Evolutionary conservation across 2,329 filamentous ascomycete genomes (phyloP), one percentile per base, ranked within the genome.

Genomic region (Sclerotinia spermophila): DNA sequence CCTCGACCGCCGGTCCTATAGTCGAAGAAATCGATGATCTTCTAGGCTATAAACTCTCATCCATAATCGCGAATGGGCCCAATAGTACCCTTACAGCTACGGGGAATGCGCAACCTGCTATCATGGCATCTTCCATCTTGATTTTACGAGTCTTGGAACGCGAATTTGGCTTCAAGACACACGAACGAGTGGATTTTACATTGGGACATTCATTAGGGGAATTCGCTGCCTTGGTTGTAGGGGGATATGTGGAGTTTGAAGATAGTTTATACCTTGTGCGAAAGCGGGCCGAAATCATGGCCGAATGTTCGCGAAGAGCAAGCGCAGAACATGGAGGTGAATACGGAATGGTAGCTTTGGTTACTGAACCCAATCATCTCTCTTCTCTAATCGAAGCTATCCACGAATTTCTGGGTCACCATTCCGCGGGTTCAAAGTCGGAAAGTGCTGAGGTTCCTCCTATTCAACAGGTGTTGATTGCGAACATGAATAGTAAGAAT

Each of bases 401-500:
- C 72, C 86, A 90, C 78, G 90, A 92, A 73, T 97, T 97, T 76
- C 86, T 96, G 24, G 90, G 89, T 24, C 87, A 92, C 75, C 86
- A 86, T 64, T 85, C 85, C 72, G 84, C 86, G n/a, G 89, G 89
- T 40, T 84, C 86, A 71, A 91, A 90, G 78, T 86, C 86, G 68
- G 91, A 94, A 79, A 89, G 87, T 75, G 86, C 86, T 72, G 84
- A 89, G 74, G 82, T 89, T 42, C 91, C 92, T 27, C 88, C 93
- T 5, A 93, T 96, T 69, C 88, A 96, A 78, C 92, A 97, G 81
- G 94, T 97, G 66, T 84, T 91, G 75, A 94, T 98, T 76, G 95
- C 94, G 72, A 97, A 98, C 81, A 89, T 97, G 82, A 98, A 98
- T 82, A 93, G 90, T 80, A 96, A 94, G 83, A 97, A 97, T 79